Evolutionary conservation across 495 filamentous ascomycete genomes (phyloP).

Genomic region (Neurospora sp.): DNA sequence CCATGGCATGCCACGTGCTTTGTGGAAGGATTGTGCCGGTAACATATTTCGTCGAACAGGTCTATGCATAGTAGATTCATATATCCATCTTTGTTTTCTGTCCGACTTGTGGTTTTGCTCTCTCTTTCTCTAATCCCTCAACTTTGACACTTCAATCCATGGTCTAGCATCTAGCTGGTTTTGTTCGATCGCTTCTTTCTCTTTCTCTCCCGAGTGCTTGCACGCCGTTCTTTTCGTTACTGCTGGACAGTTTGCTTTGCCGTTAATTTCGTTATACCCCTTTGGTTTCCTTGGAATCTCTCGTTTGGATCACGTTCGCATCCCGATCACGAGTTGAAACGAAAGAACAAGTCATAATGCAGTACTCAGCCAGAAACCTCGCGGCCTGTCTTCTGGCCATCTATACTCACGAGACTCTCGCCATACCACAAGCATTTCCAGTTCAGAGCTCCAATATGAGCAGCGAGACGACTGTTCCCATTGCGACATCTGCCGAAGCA

Average conservation of each 20-base stretch:
- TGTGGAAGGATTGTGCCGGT: slow-evolving; percentile 1
- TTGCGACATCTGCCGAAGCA: background rate
- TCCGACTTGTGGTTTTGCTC: background rate
- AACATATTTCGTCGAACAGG: slow-evolving; percentile 8
- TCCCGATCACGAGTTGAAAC: background rate
- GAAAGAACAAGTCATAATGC: background rate
- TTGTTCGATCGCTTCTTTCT: slow-evolving; percentile 2
- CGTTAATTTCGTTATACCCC: background rate
- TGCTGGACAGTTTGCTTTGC: slow-evolving; percentile 20
- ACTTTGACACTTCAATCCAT: background rate
- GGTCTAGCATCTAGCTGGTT: slow-evolving; percentile 1
- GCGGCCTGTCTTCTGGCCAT: background rate
- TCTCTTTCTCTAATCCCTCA: slow-evolving; percentile 1
- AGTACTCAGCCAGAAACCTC: background rate
- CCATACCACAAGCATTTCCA: background rate
- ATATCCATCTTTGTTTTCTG: slow-evolving; percentile 3
- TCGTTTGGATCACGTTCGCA: background rate
- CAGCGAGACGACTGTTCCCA: background rate
- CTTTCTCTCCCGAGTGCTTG: background rate
- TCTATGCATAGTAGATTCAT: background rate
- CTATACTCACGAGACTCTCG: background rate
- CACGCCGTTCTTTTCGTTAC: slow-evolving; percentile 18
- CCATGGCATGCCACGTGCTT: background rate
- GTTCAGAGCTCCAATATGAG: background rate
- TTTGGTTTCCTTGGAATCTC: background rate